Evolutionary conservation across 257 asterid species (phyloP), one percentile per base, ranked within the genome.

Genomic region (Anisodus tanguticus): DNA sequence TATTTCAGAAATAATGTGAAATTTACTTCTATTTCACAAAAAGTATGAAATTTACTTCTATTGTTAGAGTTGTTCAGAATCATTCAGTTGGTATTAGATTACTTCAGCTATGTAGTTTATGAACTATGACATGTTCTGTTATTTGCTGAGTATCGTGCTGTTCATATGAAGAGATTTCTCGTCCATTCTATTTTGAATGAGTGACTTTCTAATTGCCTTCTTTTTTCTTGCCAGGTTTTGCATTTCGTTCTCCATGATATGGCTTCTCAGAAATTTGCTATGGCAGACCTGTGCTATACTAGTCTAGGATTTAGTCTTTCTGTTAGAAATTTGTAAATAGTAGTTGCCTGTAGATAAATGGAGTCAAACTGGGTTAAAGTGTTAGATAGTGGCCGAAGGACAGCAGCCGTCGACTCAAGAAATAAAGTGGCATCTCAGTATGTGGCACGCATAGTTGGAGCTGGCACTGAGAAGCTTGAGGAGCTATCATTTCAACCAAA

Each of bases 351-450:
- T 83, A 72, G 87, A 88, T 77, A 89, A 80, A 95, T 91, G 96
- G 91, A 91, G 86, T 80, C 92, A 82, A 89, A 87, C 85, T 92
- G 82, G 90, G 95, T 80, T 88, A 90, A 89, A 97, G 98, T 86
- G 88, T 95, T 89, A 95, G 98, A 88, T 93, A 92, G 85, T 87
- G 90, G 89, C 66, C 79, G 79, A 37, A 89, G 59, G 39, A 87
- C 86, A 86, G 88, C 35, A 35, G 51, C 82, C 41, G 90, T 87
- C 63, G 90, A 86, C 87, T 85, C 89, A 84, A 94, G 92, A 91
- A 91, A 97, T 89, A 93, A 91, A 86, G 87, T 81, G 82, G 81
- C 90, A 19, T 86, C 88, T 54, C 86, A 58, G 59, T 19, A 80
- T 15, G 93, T 86, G 67, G 72, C 79, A 83, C 87, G 79, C 84